Evolutionary conservation across 139 green algal genomes (phyloP), one percentile per base, ranked within the genome.

Genomic region (Choricystis sp.): DNA sequence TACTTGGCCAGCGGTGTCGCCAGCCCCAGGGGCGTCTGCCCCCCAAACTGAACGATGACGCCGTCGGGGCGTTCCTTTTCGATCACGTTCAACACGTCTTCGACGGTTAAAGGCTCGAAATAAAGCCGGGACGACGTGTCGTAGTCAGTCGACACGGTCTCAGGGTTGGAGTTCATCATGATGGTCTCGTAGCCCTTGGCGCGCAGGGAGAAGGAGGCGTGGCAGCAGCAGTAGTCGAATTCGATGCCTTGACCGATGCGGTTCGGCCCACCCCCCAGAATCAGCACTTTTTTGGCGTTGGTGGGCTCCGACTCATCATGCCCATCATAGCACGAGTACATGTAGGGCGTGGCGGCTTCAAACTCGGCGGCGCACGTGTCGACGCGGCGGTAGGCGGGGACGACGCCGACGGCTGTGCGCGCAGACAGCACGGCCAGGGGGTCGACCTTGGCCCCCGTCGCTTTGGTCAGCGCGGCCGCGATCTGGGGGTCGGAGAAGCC

Each of bases 181-280:
- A 99, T 98, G 29, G 94, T 99, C 74, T 99, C 94, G 72, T 85
- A 98, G 21, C 92, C 85, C 59, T 58, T 64, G 27, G 73, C 72
- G 2, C 72, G 67, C 56, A 99, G 84, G 1, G 89, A 78, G 74
- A 95, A 99, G 3, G 89, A 93, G 5, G 94, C 93, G 68, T 99
- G 94, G 78, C 93, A 98, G 82, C 94, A 99, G 88, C 94, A 99
- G 86, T 99, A 99, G 78, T 99, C 94, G 60, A 99, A 99, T 81
- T 98, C 94, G 61, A 99, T 99, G 62, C 94, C 94, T 83, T 99
- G 94, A 57, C 94, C 94, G 66, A 99, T 99, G 68, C 94, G 82
- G 83, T 99, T 99, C 66, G 94, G 94, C 2, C 94, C 94, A n/a
- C 90, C 94, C 9, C 94, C 94, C 49, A 99, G 83, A 68, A 99